phyloP scores from a whole-genome alignment of 352 stramenopile genomes.

The Globisporangium abappressorium region DNA sequence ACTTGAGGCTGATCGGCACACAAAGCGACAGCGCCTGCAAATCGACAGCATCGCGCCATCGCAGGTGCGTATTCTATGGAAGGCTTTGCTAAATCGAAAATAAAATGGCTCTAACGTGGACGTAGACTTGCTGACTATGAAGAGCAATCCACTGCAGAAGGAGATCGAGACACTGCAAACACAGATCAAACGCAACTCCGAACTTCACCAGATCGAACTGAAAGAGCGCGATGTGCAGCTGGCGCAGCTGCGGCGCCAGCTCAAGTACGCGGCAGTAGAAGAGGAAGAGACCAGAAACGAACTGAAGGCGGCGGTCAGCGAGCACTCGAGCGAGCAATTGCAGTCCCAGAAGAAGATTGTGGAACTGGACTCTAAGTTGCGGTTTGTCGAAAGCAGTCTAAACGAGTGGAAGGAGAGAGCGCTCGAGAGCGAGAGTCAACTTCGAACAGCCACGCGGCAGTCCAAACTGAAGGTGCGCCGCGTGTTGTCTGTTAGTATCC shows the following conservation, averaged over 20 bases:
- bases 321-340: slow-evolving; percentile 58
- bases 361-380: slow-evolving; percentile 65
- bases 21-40: slow-evolving; percentile 54
- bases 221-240: slow-evolving; percentile 70
- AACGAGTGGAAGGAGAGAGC: slow-evolving; percentile 75
- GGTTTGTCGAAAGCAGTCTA: slow-evolving; percentile 60
- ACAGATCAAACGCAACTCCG: slow-evolving; percentile 46
- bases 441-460: slow-evolving; percentile 39
- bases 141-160: slow-evolving; percentile 52
- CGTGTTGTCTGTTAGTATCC: not conserved
- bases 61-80: slow-evolving; percentile 34
- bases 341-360: slow-evolving; percentile 65
- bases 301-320: slow-evolving; percentile 46
- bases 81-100: not conserved
- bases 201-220: slow-evolving; percentile 62
- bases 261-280: slow-evolving; percentile 60
- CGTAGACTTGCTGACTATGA: not conserved
- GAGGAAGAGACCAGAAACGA: slow-evolving; percentile 65
- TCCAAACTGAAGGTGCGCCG: slow-evolving; percentile 49
- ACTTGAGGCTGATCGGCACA: slow-evolving; percentile 25
- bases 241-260: slow-evolving; percentile 59
- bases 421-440: slow-evolving; percentile 46
- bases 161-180: slow-evolving; percentile 53
- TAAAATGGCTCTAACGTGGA: not conserved
- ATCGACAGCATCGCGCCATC: slow-evolving; percentile 53